Percentiles rank a stretch among this genome's conserved stretches.
Evolutionary conservation across 2,329 filamentous ascomycete species (phyloP).

Genomic region (Diplodia scrobiculata): DNA sequence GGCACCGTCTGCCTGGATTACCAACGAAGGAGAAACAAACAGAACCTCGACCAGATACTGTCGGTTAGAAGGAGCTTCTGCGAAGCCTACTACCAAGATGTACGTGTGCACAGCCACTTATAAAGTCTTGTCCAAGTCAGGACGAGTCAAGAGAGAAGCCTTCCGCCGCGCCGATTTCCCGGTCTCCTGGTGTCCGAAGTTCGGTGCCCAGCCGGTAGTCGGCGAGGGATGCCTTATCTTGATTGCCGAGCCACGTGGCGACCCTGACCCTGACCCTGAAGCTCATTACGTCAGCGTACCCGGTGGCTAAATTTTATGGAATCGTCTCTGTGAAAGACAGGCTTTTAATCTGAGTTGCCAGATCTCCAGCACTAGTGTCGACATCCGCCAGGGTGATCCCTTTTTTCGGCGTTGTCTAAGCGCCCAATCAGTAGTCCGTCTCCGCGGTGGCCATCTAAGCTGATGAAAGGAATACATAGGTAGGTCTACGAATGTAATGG

Average conservation of each 20-base stretch:
- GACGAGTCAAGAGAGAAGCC: not conserved
- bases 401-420: not conserved
- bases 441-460: not conserved
- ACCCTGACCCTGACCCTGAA: not conserved
- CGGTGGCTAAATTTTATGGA: not conserved
- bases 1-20: too few relatives aligned
- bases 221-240: not conserved
- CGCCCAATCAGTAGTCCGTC: not conserved
- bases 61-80: too few relatives aligned
- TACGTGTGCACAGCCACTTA: too few relatives aligned
- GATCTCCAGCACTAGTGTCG: not conserved
- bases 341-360: not conserved
- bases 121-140: not conserved
- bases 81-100: too few relatives aligned
- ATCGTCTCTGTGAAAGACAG: not conserved
- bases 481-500: slow-evolving; percentile 15
- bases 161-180: not conserved
- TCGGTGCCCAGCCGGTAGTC: not conserved
- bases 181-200: not conserved
- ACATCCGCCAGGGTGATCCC: not conserved
- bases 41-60: too few relatives aligned
- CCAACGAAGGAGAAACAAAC: too few relatives aligned
- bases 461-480: slow-evolving; percentile 14
- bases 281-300: not conserved
- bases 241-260: not conserved